Evolutionary conservation across 768 basidiomycete genomes (phyloP), one percentile per base, ranked within the genome.

Genomic region (Rhodotorula sphaerocarpa): DNA sequence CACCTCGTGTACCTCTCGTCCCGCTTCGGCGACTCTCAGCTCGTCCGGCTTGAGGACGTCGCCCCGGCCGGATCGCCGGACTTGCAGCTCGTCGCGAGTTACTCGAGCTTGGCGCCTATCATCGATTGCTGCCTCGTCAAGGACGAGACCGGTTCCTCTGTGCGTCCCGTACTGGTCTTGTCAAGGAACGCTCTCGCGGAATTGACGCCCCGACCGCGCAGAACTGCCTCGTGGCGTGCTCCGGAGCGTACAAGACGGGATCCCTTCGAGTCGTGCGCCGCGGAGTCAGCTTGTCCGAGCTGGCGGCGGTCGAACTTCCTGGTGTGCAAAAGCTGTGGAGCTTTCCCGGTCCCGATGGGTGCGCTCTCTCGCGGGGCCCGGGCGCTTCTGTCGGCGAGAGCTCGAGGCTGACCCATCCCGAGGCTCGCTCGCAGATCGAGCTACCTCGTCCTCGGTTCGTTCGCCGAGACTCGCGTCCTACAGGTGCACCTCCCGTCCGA

Each of bases 161-260:
- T 50, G 25, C 28, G 33, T n/a, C 14, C 11, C 20, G 84, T 20
- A 84, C 87, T 78, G 85, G 86, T n/a, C n/a, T n/a, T n/a, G n/a
- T n/a, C n/a, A n/a, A n/a, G n/a, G n/a, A n/a, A n/a, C n/a, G n/a
- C n/a, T n/a, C 20, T 31, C 43, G 44, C 21, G 33, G 59, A 7
- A 69, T 25, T 20, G 27, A 28, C n/a, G n/a, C 42, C n/a, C 42
- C 57, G 45, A 30, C 25, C 15, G 21, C 45, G 2, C 66, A 90
- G 86, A 79, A 78, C n/a, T 84, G 87, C 73, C 81, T 92, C 45
- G 82, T 93, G 7, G 88, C 89, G 2, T 88, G 87, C 70, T 91
- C 88, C 6, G 91, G 91, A 9, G 86, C 83, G 3, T 80, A 79
- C 52, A 88, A 83, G 65, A 82, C 83, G 4, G 90, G 91, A 3